Base-by-base conservation (phyloP, 192 early-diverging fungal genomes). In the Backusella macrospora region DNA sequence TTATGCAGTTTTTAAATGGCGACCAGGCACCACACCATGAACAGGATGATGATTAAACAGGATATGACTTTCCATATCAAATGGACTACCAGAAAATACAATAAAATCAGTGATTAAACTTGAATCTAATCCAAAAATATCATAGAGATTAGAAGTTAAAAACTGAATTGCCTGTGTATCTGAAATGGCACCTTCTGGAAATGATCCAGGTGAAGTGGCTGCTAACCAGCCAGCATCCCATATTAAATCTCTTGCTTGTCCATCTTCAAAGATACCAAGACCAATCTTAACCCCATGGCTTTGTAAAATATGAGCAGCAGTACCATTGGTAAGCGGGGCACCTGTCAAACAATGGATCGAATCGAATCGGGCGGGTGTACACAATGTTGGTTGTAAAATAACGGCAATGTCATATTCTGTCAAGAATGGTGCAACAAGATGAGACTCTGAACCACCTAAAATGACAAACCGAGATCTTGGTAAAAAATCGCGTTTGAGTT, bases 141-240 rank as follows among this genome's bases (percentile, higher is more conserved):
- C 81, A 29, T 88, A 87, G 43, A 92, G 81, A 69, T 89, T 90
- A 81, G 87, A 91, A 43, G 92, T 90, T 44, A 94, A 84, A 42
- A 88, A 85, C 13, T 84, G 89, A 44, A 94, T 83, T 4, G 91
- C 91, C 39, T 93, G 88, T 65, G 81, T 82, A 69, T 85, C 90
- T 1, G 82, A 70, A 48, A 91, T 78, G 13, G 34, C 6, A 10
- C 68, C 73, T 44, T 82, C 78, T 13, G 42, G 37, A n/a, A 26
- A 4, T 18, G 37, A 6, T 48, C 65, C 71, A 26, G 62, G 63
- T 9, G 78, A 81, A 47, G 87, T 86, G 15, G 29, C 79, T 10
- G 72, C 38, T 2, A 82, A 85, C 91, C 91, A 93, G 10, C 90
- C 93, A 38, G 93, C 92, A 79, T 92, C 92, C 91, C 90, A 95